These are phyloP conservation scores for Gossypium schwendimanii DNA, from an alignment of 441 rosid species.

Conservation along the genomic window DNA sequence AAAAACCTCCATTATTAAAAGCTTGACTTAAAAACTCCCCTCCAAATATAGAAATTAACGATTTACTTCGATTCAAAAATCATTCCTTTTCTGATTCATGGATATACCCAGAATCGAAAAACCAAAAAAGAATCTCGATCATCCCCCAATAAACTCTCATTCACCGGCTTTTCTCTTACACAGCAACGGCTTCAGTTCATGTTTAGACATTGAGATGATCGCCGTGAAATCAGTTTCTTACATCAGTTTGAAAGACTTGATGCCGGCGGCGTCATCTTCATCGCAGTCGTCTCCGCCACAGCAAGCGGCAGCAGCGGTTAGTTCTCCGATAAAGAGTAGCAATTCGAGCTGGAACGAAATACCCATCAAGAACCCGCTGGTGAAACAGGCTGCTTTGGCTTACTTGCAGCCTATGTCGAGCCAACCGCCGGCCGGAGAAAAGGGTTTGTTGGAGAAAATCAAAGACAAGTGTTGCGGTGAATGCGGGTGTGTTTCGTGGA, in stretches of 20 bases:
- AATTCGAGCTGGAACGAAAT: conserved; percentile 47
- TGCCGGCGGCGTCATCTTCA: conserved; percentile 26
- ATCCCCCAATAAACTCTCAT: neutral
- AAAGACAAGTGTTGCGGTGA: conserved; percentile 22
- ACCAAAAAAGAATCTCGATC: too few species aligned
- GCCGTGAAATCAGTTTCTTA: conserved; percentile 24
- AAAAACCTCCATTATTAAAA: too few species aligned
- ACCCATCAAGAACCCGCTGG: conserved; percentile 53
- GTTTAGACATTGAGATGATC: conserved; percentile 37
- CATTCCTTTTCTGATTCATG: too few species aligned
- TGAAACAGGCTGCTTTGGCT: conserved; percentile 58
- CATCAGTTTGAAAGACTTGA: conserved; percentile 52
- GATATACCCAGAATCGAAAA: too few species aligned
- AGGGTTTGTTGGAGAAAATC: conserved; percentile 23
- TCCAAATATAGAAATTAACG: too few species aligned
- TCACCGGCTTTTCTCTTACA: conserved; percentile 15
- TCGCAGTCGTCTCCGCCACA: neutral
- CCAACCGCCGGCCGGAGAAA: conserved; percentile 23
- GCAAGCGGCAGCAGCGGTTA: neutral
- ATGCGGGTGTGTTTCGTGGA: conserved; percentile 43
- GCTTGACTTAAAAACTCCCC: too few species aligned
- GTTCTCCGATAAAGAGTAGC: conserved; percentile 18
- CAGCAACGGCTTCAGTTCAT: conserved; percentile 17
- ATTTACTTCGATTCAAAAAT: too few species aligned
- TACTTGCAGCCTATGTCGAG: conserved; percentile 55